Evolutionary conservation across 208 protist species (phyloP).

Genomic region (Balamuthia mandrillaris): DNA sequence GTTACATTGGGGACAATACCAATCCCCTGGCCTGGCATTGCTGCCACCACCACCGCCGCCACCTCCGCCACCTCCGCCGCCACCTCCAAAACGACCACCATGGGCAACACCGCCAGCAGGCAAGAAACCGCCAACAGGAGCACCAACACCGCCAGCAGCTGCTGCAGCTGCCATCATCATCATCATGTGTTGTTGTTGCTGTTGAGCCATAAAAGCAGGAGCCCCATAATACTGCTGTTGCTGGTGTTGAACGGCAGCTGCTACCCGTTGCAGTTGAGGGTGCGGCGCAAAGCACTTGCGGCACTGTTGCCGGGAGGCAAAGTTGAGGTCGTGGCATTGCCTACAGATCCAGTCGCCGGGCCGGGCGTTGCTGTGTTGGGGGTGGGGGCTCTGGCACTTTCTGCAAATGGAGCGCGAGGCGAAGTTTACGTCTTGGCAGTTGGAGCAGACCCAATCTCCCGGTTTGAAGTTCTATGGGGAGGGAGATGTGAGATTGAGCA

Average conservation of each 20-base stretch:
- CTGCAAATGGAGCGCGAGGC: neutral
- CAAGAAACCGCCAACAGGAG: too few species aligned
- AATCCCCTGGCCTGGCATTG: neutral
- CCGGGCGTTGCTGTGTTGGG: neutral
- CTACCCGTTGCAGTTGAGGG: neutral
- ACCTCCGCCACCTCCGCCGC: neutral
- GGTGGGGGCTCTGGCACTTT: neutral
- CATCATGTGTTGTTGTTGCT: too few species aligned
- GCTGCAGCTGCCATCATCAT: too few species aligned
- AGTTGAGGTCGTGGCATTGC: neutral
- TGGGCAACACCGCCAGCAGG: neutral
- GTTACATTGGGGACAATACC: conserved; percentile 19
- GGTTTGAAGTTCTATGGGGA: neutral
- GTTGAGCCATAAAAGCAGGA: too few species aligned
- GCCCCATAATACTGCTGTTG: neutral
- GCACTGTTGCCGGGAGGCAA: conserved; percentile 2
- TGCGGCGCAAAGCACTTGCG: neutral
- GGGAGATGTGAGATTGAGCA: neutral
- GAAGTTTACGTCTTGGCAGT: conserved; percentile 20
- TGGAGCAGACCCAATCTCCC: conserved; percentile 19
- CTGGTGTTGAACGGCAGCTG: neutral
- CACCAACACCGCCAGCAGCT: too few species aligned
- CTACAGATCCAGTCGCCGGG: conserved; percentile 9
- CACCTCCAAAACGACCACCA: neutral
- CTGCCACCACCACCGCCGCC: neutral